phyloP scores from a whole-genome alignment of 2,329 filamentous ascomycete species.

The Juglanconis oblonga region DNA sequence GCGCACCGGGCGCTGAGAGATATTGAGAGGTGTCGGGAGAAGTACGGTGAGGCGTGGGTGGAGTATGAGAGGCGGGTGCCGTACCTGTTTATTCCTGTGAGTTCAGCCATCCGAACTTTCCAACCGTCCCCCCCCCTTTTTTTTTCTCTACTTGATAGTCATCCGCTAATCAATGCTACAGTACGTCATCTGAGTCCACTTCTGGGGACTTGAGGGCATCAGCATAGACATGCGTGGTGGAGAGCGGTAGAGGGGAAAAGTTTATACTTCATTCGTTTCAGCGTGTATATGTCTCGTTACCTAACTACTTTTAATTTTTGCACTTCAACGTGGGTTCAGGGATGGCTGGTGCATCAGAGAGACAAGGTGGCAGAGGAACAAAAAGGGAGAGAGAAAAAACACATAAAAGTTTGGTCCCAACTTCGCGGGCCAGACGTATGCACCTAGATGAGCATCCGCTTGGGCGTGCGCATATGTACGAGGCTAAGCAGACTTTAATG shows the following conservation, averaged over 20 bases:
- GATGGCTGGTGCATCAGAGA: not conserved
- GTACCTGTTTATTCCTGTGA: conserved; percentile 68
- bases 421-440: not conserved
- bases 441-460: too few relatives aligned
- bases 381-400: not conserved
- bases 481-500: not conserved
- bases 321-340: not conserved
- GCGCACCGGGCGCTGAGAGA: conserved; percentile 73
- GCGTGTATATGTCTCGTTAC: conserved; percentile 12
- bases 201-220: not conserved
- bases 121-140: not conserved
- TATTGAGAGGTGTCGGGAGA: conserved; percentile 69
- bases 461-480: not conserved
- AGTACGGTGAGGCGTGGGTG: conserved; percentile 79
- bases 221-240: too few relatives aligned
- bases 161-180: conserved; percentile 18
- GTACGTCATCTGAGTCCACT: conserved; percentile 39
- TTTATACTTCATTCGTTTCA: conserved; percentile 3
- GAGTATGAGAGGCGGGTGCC: conserved; percentile 80
- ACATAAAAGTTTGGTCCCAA: not conserved
- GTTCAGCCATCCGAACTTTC: conserved; percentile 42
- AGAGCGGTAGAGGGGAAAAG: not conserved
- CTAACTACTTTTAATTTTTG: conserved; percentile 12
- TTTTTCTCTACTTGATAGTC: too few relatives aligned
- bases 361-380: not conserved